Evolutionary conservation across 192 early-diverging fungal genomes (phyloP), one percentile per base, ranked within the genome.

Genomic region (Coemansia sp.): DNA sequence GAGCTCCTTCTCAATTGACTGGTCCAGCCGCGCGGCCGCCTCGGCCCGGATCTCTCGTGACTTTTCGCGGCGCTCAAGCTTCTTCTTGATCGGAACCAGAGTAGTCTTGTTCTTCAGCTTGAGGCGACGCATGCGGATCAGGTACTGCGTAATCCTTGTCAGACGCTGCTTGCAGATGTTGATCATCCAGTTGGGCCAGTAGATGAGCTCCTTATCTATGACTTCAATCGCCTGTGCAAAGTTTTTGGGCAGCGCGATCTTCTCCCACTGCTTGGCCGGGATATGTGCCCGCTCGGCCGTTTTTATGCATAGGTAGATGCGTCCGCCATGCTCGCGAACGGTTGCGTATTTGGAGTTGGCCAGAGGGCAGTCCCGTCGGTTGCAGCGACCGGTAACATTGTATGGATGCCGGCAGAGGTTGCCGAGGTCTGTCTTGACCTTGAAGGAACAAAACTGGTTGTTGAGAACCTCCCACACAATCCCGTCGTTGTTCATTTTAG

Each of bases 111-210:
- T 90, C 75, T 94, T 95, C 24, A 95, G 79, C 60, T 88, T 86
- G 62, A 99, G 84, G 70, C 91, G 89, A 63, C 96, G 87, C 91
- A 94, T 95, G 66, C 93, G 88, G 70, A 97, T 94, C 48, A 99
- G 82, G 61, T 95, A 96, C 74, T 99, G 95, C 31, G 93, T 96
- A 53, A 97, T 93, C 84, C 95, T 96, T 35, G 95, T 97, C 51
- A 96, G 63, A 51, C 96, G 87, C 73, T 97, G 95, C 73, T 99
- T 99, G 86, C 94, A 96, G 84, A 93, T 95, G 86, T 96, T 92
- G 59, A 92, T 82, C 73, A 90, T 84, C 75, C 94, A 96, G 56
- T 86, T 81, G 64, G 95, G 95, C 94, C 94, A 99, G 80, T 94
- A 90, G 39, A 89, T 69, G 62, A 99, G 83, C 65, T 96, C 91